These are phyloP conservation scores for Inga laurina DNA, from an alignment of 306 rosid genomes.

Conservation along the genomic window DNA sequence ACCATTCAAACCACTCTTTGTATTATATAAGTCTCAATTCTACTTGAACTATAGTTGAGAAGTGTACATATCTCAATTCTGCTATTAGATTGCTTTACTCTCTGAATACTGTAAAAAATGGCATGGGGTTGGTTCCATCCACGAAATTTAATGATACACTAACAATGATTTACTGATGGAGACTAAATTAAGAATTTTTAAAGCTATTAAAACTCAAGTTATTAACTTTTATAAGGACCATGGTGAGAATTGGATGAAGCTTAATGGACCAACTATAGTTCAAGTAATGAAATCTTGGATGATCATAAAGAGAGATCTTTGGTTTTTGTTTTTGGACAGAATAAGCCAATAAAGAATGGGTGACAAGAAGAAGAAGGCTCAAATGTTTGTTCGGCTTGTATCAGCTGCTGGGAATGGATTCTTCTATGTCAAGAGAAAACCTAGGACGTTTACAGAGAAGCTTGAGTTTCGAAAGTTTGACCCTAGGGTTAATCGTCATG, in stretches of 20 bases:
- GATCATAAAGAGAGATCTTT: neutral
- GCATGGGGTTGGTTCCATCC: neutral
- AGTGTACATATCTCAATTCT: neutral
- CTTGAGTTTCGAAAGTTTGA: constrained; percentile 89
- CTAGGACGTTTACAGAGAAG: constrained; percentile 75
- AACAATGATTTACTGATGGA: neutral
- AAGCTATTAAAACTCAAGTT: neutral
- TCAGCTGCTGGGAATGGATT: constrained; percentile 96
- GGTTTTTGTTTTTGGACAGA: constrained; percentile 10
- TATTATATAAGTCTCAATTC: neutral
- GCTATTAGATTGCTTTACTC: neutral
- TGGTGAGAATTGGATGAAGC: neutral
- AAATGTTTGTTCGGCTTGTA: constrained; percentile 75
- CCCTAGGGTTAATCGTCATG: constrained; percentile 88
- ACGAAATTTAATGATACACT: neutral
- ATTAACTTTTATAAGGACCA: neutral
- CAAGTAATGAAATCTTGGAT: neutral
- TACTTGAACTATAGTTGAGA: neutral
- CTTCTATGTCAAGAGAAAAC: constrained; percentile 94
- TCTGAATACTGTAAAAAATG: neutral
- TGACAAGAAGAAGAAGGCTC: constrained; percentile 87
- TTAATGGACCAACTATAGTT: neutral
- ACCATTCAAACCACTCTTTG: neutral
- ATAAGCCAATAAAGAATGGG: constrained; percentile 59
- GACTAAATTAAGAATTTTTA: neutral